Evolutionary conservation across 2,329 filamentous ascomycete species (phyloP), one percentile per base, ranked within the genome.

Genomic region (Microdochium trichocladiopsis): DNA sequence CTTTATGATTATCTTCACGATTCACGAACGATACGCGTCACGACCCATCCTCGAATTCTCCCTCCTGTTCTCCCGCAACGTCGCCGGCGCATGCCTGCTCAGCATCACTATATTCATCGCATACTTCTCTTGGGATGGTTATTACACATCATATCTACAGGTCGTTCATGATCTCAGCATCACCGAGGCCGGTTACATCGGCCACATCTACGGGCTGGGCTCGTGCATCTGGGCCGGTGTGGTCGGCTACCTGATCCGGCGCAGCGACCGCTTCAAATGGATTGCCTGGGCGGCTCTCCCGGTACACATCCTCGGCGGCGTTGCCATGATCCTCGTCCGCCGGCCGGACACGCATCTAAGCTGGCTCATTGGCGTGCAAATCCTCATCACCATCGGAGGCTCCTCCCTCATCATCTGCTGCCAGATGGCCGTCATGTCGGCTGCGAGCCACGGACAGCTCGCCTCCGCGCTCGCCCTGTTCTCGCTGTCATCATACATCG

Each of bases 401-500:
- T 75, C 75, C 51, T 77, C 76, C 23, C 69, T 81, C 11, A 73
- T 82, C 25, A 73, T 82, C 55, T 72, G 73, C 52, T 69, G 79
- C 56, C 76, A 85, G 54, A 76, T 86, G 57, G 78, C 80, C 4
- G 75, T 84, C 41, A 78, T 84, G 64, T 72, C 77, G 0, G 73
- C 77, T 2, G 75, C 77, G 16, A 74, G 74, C 53, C 79, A 82
- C 50, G 72, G 78, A 50, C 72, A 80, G 43, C 69, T 82, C 4
- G 78, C 80, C 24, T 73, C 73, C 3, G 71, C 68, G 2, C 67
- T 79, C 21, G 73, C 75, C 0, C 59, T 77, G 21, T 60, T 78
- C 1, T 70, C 69, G 2, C 56, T 71, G 24, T 62, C 66, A 23
- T 61, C 60, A 25, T 69, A 68, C 43, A 55, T 69, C 21, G 69